Evolutionary conservation across 139 green algal genomes (phyloP).

Genomic region (Micractinium sp.): DNA sequence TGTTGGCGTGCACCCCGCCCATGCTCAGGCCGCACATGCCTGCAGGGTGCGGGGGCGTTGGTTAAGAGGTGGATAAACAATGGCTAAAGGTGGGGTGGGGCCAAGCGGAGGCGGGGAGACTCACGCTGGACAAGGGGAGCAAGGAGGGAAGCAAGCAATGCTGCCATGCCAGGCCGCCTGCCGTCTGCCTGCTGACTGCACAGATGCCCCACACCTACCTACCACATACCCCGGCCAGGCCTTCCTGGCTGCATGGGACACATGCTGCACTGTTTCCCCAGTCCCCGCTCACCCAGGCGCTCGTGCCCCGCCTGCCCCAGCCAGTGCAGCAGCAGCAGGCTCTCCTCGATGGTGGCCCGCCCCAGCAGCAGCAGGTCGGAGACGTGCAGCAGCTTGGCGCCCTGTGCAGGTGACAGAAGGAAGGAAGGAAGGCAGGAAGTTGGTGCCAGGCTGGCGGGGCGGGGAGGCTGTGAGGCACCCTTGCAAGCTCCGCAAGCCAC

Average conservation of each 20-base stretch:
- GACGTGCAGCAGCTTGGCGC: constrained; percentile 79
- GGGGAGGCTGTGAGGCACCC: too few species aligned
- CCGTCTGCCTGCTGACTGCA: neutral
- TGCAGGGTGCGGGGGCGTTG: constrained; percentile 1
- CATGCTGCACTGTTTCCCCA: neutral
- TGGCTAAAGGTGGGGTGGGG: too few species aligned
- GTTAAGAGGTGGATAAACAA: neutral
- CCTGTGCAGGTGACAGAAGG: constrained; percentile 11
- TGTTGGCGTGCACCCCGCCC: constrained; percentile 89
- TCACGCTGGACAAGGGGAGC: neutral
- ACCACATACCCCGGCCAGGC: too few species aligned
- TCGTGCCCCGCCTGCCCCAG: constrained; percentile 53
- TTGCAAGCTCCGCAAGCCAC: neutral
- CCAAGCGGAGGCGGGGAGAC: neutral
- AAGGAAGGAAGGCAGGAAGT: neutral
- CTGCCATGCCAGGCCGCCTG: neutral
- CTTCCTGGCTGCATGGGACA: neutral
- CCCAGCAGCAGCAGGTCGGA: constrained; percentile 86
- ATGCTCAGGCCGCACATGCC: constrained; percentile 85
- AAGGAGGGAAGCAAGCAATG: neutral
- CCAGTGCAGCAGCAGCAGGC: constrained; percentile 77
- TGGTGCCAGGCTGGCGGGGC: neutral
- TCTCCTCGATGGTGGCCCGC: constrained; percentile 86
- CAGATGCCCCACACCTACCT: too few species aligned
- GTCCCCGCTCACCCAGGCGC: constrained; percentile 44